These are phyloP conservation scores for Chaetomiaceae sp. DNA, from an alignment of 2,329 filamentous ascomycete genomes.

Conservation along the genomic window DNA sequence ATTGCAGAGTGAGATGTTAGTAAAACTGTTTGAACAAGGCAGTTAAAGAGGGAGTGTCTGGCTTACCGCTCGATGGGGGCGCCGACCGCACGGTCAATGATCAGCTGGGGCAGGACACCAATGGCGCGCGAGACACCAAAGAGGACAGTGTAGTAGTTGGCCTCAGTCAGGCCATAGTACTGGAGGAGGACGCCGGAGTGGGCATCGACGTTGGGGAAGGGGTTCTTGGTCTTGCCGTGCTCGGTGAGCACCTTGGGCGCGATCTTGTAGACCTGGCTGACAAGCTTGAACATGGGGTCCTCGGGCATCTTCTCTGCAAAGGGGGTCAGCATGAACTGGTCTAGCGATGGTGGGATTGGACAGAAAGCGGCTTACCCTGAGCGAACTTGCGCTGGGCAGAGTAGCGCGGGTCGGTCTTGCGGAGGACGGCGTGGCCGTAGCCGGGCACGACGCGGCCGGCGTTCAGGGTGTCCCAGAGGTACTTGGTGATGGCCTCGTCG, in stretches of 20 bases:
- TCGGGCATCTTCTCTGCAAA: slow-evolving; percentile 71
- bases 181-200: slow-evolving; percentile 99
- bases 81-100: slow-evolving; percentile 97
- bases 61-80: slow-evolving; percentile 81
- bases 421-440: slow-evolving; percentile 97
- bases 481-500: slow-evolving; percentile 95
- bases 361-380: slow-evolving; percentile 42
- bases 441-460: slow-evolving; percentile 91
- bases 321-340: slow-evolving; percentile 26
- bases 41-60: neutral
- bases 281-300: slow-evolving; percentile 99
- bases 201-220: slow-evolving; percentile 96
- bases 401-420: slow-evolving; percentile 99
- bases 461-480: slow-evolving; percentile 98
- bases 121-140: slow-evolving; percentile 98
- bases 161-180: slow-evolving; percentile 98
- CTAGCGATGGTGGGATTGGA: too few relatives aligned
- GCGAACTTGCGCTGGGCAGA: slow-evolving; percentile 97
- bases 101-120: slow-evolving; percentile 97
- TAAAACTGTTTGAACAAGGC: neutral
- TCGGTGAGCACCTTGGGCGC: slow-evolving; percentile 94
- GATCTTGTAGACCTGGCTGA: slow-evolving; percentile 99
- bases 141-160: slow-evolving; percentile 99
- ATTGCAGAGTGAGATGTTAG: slow-evolving; percentile 12
- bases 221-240: slow-evolving; percentile 99